Percentiles rank a stretch among this genome's conserved stretches.
phyloP scores from a whole-genome alignment of 352 stramenopile species.

The Pythium sukuiense region DNA sequence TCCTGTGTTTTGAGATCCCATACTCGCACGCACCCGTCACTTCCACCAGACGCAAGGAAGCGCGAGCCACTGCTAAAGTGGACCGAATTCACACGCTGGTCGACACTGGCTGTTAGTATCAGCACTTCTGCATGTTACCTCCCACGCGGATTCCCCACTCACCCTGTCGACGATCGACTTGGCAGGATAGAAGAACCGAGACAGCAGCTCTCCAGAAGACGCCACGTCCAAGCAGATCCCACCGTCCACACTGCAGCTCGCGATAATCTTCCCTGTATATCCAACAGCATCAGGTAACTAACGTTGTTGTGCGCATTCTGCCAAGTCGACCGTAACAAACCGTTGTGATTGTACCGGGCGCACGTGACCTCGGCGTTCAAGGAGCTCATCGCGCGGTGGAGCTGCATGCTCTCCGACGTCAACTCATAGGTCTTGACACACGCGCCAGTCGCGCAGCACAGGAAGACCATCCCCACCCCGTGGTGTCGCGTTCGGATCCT shows the following conservation, averaged over 20 bases:
- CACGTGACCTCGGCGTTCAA: slow-evolving; percentile 60
- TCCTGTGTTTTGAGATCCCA: slow-evolving; percentile 82
- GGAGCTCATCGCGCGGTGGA: slow-evolving; percentile 43
- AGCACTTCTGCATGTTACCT: too few relatives aligned
- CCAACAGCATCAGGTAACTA: background rate
- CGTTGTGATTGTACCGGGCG: slow-evolving; percentile 70
- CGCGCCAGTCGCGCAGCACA: slow-evolving; percentile 56
- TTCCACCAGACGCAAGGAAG: slow-evolving; percentile 61
- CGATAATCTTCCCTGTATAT: slow-evolving; percentile 52
- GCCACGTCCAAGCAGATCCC: slow-evolving; percentile 61
- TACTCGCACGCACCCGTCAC: slow-evolving; percentile 58
- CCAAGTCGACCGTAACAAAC: too few relatives aligned
- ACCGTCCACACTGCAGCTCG: slow-evolving; percentile 58
- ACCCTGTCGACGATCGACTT: slow-evolving; percentile 42
- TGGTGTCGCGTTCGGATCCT: too few relatives aligned
- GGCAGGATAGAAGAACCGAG: slow-evolving; percentile 57
- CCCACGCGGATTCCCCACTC: too few relatives aligned
- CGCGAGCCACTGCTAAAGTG: slow-evolving; percentile 72
- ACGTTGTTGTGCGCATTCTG: too few relatives aligned
- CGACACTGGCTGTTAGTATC: background rate
- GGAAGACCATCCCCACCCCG: slow-evolving; percentile 52
- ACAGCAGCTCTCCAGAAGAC: slow-evolving; percentile 55
- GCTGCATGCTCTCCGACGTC: slow-evolving; percentile 45
- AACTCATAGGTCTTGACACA: slow-evolving; percentile 65
- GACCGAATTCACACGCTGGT: slow-evolving; percentile 58